Base-by-base conservation (phyloP, 2,329 filamentous ascomycete species). In the Cercospora beticola region DNA sequence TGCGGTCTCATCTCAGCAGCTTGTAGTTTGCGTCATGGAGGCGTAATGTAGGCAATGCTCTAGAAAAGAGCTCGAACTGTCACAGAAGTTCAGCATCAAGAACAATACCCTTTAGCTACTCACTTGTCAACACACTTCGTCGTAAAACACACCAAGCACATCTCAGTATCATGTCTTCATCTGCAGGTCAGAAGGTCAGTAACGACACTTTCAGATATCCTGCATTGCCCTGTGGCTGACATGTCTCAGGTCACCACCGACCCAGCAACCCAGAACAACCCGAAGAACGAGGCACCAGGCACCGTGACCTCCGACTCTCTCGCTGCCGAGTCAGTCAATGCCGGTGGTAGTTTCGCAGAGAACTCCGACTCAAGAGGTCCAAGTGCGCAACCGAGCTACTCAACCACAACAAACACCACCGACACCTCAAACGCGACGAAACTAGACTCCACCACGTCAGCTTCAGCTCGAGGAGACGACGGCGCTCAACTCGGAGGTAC, bases 231-330 rank as follows among this genome's bases (percentile, higher is more conserved):
- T 36, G 2, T 30, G 18, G 43, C 65, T 66, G 26, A 66, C 58
- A 30, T 23, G 3, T 10, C 16, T 12, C 26, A 64, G 62, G 62
- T 64, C 62, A 58, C 62, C 57, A 83, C 78, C 58, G 86, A 87
- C 76, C 82, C 84, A 63, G 76, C 78, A 68, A 77, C 82, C 58
- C 76, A 74, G 43, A 79, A 86, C 58, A 83, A 86, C 56, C 85
- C 87, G 30, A 85, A 84, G 68, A 78, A 82, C 16, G 92, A 95
- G 78, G 82, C 84, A 14, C 82, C 89, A 5, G 92, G 92, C 63
- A 75, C 83, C 28, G 85, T 94, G 1, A 81, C 86, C 56, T 82
- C 85, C 14, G 91, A 90, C 79, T 94, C 91, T 6, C 88, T 96
- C 5, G 92, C 92, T 10, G 90, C 88, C 68, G 89, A 94, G 75